These are phyloP conservation scores for Arthrobotrys iridis DNA, from an alignment of 2,329 filamentous ascomycete genomes.

Conservation along the genomic window DNA sequence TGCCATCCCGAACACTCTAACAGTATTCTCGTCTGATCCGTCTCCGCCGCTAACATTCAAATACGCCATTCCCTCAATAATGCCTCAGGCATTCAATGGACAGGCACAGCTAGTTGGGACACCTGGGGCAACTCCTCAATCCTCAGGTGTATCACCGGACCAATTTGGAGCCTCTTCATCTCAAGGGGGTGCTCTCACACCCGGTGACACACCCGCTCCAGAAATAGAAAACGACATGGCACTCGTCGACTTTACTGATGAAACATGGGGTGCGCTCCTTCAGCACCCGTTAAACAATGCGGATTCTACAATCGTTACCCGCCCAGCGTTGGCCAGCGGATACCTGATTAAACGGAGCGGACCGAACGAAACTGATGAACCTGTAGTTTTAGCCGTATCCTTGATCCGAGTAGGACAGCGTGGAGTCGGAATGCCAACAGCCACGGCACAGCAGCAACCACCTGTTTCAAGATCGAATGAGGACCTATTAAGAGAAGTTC, in stretches of 20 bases:
- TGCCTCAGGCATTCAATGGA: slow-evolving; percentile 56
- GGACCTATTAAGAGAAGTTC: slow-evolving; percentile 74
- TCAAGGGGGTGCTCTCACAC: slow-evolving; percentile 54
- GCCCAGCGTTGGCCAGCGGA: slow-evolving; percentile 71
- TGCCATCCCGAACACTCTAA: slow-evolving; percentile 47
- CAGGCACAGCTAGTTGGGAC: slow-evolving; percentile 52
- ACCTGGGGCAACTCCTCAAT: slow-evolving; percentile 55
- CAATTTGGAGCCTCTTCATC: slow-evolving; percentile 60
- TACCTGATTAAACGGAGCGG: slow-evolving; percentile 74
- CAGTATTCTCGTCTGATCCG: slow-evolving; percentile 56
- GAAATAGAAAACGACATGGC: slow-evolving; percentile 73
- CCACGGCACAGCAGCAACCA: slow-evolving; percentile 56
- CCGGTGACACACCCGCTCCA: slow-evolving; percentile 55
- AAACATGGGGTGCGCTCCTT: slow-evolving; percentile 78
- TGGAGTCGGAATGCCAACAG: slow-evolving; percentile 64
- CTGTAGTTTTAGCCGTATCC: slow-evolving; percentile 64
- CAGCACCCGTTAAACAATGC: slow-evolving; percentile 69
- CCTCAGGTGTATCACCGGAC: slow-evolving; percentile 69
- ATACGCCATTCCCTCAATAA: slow-evolving; percentile 51
- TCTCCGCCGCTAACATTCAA: slow-evolving; percentile 55
- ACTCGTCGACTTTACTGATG: slow-evolving; percentile 77
- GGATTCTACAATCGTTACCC: slow-evolving; percentile 67
- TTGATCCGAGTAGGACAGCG: slow-evolving; percentile 34
- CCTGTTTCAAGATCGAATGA: slow-evolving; percentile 69
- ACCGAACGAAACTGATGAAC: slow-evolving; percentile 68